phyloP scores from a whole-genome alignment of 83 land plant species.

The Picea engelmannii region DNA sequence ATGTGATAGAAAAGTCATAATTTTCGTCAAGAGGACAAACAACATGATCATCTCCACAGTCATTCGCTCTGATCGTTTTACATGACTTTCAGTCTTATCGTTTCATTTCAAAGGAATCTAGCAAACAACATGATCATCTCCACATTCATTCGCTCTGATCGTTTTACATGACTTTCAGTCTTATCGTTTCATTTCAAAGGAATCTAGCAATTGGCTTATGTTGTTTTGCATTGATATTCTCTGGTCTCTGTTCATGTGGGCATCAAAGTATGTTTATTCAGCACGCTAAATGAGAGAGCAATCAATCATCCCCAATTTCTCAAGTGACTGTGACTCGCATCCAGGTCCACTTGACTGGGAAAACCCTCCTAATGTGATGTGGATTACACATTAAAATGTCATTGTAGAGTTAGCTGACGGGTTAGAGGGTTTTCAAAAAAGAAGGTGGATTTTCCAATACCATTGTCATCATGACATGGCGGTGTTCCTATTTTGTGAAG shows the following conservation, averaged over 20 bases:
- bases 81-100: too few relatives aligned
- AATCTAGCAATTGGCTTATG: neutral
- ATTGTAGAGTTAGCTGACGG: neutral
- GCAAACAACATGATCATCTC: too few relatives aligned
- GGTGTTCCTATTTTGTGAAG: neutral
- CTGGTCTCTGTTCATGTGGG: neutral
- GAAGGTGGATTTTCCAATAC: neutral
- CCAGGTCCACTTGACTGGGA: neutral
- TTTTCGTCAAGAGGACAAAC: neutral
- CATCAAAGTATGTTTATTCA: neutral
- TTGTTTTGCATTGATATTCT: neutral
- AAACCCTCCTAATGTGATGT: too few relatives aligned
- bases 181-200: neutral
- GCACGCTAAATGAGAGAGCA: neutral
- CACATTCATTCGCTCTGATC: neutral
- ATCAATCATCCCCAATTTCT: neutral
- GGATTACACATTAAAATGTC: too few relatives aligned
- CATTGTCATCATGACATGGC: neutral
- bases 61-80: too few relatives aligned
- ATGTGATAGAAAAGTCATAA: neutral
- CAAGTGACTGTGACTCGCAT: neutral
- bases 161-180: constrained; percentile 8
- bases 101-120: too few relatives aligned
- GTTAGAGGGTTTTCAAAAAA: neutral
- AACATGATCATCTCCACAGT: too few relatives aligned